Base-by-base conservation (phyloP, 2,329 filamentous ascomycete genomes). In the Xylaria sp. region DNA sequence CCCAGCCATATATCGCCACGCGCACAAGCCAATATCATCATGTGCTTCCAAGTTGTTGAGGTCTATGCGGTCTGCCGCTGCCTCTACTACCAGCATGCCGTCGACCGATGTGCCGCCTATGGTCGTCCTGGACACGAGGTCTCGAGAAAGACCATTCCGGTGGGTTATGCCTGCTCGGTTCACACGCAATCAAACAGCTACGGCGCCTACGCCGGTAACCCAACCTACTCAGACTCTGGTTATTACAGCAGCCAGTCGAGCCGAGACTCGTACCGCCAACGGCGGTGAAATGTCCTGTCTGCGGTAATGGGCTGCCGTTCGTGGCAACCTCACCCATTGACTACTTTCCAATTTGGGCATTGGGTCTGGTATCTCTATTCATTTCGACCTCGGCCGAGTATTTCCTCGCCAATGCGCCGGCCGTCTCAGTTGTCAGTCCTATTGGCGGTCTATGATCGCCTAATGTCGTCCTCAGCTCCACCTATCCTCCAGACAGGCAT, bases 1-100 rank as follows among this genome's bases (percentile, higher is more conserved):
- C 58, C 47, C 67, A 57, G 51, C 63, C 40, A 57, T 38, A 60
- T 62, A 55, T 52, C 53, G 38, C 54, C 57, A 73, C 76, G 82
- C 14, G 21, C 40, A 38, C 45, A 49, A 60, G 14, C 19, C 49
- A 8, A 60, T 50, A 42, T 15, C 57, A 68, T 37, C 65, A 96
- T 97, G 93, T 97, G 93, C 74, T 94, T 92, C 74, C 91, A 94
- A 79, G 79, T 97, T 65, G 82, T 94, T 71, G 93, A 97, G 78
- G 84, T 92, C 62, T 97, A 93, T 82, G 89, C 92, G 58, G 91
- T 90, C 59, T 97, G 93, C 83, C 86, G 88, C 67, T 97, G 93
- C 79, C 84, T 94, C 70, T 96, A 97, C 82, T 92, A 94, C 82
- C 85, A 89, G 73, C 94, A 97, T 76, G 88, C 91, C 50, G 84